These are phyloP conservation scores for Apiospora arundinis DNA, from an alignment of 2,329 filamentous ascomycete genomes.

Conservation along the genomic window DNA sequence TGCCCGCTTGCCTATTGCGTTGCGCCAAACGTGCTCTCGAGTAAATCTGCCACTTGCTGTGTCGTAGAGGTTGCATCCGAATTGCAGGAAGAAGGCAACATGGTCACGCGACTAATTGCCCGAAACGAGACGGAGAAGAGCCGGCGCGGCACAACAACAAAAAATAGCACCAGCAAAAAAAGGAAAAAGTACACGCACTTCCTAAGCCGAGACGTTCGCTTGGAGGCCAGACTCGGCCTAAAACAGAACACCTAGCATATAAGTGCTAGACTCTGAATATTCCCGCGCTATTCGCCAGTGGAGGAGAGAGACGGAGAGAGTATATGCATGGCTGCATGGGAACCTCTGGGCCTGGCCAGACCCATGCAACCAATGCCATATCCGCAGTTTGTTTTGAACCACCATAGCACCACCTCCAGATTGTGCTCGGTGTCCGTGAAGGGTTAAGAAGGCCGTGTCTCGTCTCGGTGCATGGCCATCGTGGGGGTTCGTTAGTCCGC, in stretches of 20 bases:
- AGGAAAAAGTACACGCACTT: not conserved
- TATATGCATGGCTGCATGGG: not conserved
- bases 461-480: not conserved
- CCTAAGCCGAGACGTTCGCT: not conserved
- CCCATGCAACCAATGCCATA: not conserved
- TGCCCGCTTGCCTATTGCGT: not conserved
- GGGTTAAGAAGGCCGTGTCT: constrained; percentile 11
- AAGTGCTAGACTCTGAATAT: not conserved
- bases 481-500: constrained; percentile 4
- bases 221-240: constrained; percentile 9
- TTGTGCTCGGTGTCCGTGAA: constrained; percentile 15
- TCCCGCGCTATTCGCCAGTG: not conserved
- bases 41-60: not conserved
- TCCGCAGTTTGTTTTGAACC: not conserved
- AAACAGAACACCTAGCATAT: not conserved
- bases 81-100: not conserved
- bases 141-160: not conserved
- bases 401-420: constrained; percentile 1
- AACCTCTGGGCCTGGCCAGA: not conserved
- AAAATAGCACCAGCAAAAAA: not conserved
- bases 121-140: constrained; percentile 8
- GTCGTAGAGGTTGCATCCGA: not conserved
- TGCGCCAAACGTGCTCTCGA: not conserved
- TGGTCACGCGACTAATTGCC: constrained; percentile 7
- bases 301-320: not conserved